These are phyloP conservation scores for Rhizomucor miehei DNA, from an alignment of 371 early-diverging fungal species.

Conservation along the genomic window DNA sequence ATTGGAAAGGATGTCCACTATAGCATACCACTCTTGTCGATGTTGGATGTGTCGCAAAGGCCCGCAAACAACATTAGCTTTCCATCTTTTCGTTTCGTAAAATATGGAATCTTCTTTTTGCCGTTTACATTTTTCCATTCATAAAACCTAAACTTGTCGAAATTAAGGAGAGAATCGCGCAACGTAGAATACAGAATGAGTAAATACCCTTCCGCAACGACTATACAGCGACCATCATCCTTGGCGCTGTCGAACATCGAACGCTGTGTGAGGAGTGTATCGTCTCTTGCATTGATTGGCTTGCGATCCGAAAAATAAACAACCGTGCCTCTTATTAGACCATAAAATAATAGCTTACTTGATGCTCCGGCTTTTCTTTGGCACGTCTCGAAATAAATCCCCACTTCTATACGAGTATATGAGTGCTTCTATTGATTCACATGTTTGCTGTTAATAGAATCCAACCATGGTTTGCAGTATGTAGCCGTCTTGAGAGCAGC, in stretches of 20 bases:
- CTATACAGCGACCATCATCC: slow-evolving; percentile 60
- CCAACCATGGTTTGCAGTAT: slow-evolving; percentile 53
- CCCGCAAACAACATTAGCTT: slow-evolving; percentile 65
- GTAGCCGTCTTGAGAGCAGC: slow-evolving; percentile 27
- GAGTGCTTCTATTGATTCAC: neutral
- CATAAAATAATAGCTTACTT: slow-evolving; percentile 10
- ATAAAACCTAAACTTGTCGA: slow-evolving; percentile 51
- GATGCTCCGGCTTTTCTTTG: slow-evolving; percentile 37
- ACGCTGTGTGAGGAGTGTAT: slow-evolving; percentile 48
- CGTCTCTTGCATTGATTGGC: slow-evolving; percentile 68
- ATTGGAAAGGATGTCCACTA: neutral
- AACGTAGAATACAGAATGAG: neutral
- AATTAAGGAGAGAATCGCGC: neutral
- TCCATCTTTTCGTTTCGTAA: slow-evolving; percentile 55
- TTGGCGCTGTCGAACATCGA: slow-evolving; percentile 58
- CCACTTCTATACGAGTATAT: slow-evolving; percentile 57
- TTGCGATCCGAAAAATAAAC: neutral
- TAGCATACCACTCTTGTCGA: slow-evolving; percentile 19
- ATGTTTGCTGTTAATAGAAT: too few species aligned
- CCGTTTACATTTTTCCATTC: slow-evolving; percentile 62
- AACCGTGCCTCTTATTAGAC: neutral
- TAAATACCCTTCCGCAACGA: slow-evolving; percentile 67
- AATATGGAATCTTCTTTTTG: slow-evolving; percentile 57
- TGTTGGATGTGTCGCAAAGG: slow-evolving; percentile 45
- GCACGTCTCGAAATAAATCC: slow-evolving; percentile 61